These are phyloP conservation scores for Gnaphalium uliginosum DNA, from an alignment of 129 eudicot species.

Conservation along the genomic window DNA sequence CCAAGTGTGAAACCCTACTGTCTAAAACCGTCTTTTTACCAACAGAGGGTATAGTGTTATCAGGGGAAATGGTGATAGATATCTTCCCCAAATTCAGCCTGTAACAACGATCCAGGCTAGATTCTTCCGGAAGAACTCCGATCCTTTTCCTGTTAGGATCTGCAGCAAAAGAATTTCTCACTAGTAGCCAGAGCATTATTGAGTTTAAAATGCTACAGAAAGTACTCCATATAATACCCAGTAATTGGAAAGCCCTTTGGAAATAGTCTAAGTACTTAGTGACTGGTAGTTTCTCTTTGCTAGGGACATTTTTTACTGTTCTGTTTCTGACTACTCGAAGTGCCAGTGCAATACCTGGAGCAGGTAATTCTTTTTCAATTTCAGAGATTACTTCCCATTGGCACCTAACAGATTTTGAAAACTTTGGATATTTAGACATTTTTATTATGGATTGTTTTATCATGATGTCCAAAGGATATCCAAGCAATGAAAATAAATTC, in stretches of 20 bases:
- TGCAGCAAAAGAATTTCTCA: slow-evolving; percentile 20
- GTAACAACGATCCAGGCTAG: slow-evolving; percentile 38
- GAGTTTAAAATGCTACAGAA: slow-evolving; percentile 37
- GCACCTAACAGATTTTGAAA: slow-evolving; percentile 44
- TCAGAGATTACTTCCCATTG: slow-evolving; percentile 62
- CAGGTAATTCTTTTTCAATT: slow-evolving; percentile 63
- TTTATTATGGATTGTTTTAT: slow-evolving; percentile 42
- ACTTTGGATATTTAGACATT: slow-evolving; percentile 41
- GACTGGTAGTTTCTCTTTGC: slow-evolving; percentile 21
- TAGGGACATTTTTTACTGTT: slow-evolving; percentile 33
- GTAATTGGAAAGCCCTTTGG: slow-evolving; percentile 36
- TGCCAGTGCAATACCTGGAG: slow-evolving; percentile 68
- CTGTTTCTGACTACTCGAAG: slow-evolving; percentile 56
- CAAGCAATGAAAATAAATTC: slow-evolving; percentile 52
- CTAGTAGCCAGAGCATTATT: slow-evolving; percentile 22
- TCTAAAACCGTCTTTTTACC: slow-evolving; percentile 30
- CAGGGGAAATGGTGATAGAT: slow-evolving; percentile 48
- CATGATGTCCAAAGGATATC: slow-evolving; percentile 55
- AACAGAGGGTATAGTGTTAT: slow-evolving; percentile 29
- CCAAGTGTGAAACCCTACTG: slow-evolving; percentile 33
- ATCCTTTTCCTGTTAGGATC: slow-evolving; percentile 21
- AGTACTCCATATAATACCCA: slow-evolving; percentile 40
- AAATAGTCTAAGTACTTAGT: slow-evolving; percentile 31
- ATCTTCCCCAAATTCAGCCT: slow-evolving; percentile 49
- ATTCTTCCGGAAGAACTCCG: slow-evolving; percentile 24